Base-by-base conservation (phyloP, 192 early-diverging fungal genomes). In the Phycomyces nitens region DNA sequence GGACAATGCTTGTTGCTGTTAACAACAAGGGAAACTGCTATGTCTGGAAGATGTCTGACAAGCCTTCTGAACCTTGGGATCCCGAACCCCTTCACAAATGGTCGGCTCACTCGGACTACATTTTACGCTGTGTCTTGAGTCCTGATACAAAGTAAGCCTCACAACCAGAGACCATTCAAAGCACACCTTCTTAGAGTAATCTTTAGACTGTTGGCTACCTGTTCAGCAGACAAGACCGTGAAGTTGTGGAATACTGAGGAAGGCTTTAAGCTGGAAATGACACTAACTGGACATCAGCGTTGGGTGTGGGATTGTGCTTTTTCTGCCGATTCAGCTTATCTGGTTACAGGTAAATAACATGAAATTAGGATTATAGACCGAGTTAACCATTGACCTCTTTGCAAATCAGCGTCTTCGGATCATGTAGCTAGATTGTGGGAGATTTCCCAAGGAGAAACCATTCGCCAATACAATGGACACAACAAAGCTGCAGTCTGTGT, bases 261-360 rank as follows among this genome's bases (percentile, higher is more conserved):
- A 43, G 56, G 61, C 2, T 92, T 92, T 57, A 77, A 82, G 16
- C 75, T 91, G 42, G 84, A 86, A 41, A 88, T 89, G 68, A 92
- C 87, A 2, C 65, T 95, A 60, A 81, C 79, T 54, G 92, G 91
- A 3, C 93, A 95, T 73, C 84, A 88, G 56, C 77, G 89, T 56
- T 95, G 93, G 93, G 93, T 93, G 1, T 95, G 93, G 93, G 93
- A 95, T 72, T 90, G 88, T 67, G 87, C 90, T 0, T 95, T 95
- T 68, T 92, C 89, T 18, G 93, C 92, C 0, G 93, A 95, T 64
- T 95, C 93, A 15, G 93, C 92, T 12, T 94, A 94, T 70, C 73
- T 95, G 18, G 91, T 95, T 0, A 93, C 92, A 18, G 89, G 77
- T 76, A 66, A 66, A 53, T 61, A 6, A 50, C 6, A 2, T 55